Base-by-base conservation (phyloP, 225 moss, liverwort and hornwort genomes). In the Physcomitrellopsis africana region DNA sequence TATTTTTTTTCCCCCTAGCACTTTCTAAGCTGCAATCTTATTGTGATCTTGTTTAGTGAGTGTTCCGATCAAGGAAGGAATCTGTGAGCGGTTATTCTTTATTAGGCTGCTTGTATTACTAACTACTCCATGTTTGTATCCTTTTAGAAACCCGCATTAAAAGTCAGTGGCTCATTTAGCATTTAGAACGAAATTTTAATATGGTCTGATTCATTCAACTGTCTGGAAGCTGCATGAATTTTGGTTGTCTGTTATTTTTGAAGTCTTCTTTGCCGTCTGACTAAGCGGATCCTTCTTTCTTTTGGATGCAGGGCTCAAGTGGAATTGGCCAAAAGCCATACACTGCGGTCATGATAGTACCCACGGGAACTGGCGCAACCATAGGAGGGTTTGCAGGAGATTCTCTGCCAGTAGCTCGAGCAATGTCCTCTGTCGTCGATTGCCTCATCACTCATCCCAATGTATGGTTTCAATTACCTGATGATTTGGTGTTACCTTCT, bases 341-440 rank as follows among this genome's bases (percentile, higher is more conserved):
- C 63, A 96, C 91, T 68, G 92, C 92, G 70, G 85, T 96, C 37
- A 86, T 96, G 96, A 89, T 94, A 61, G 92, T 96, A 11, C 96
- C 96, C 44, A 96, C 94, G 47, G 96, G 96, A 63, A 96, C 94
- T 59, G 96, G 96, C 49, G 91, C 96, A n/a, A 76, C 83, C 68
- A 89, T 96, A 27, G 96, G 96, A 77, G 96, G 96, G 18, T 96
- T 86, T 85, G 94, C 96, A 59, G 94, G 96, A 12, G 96, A 96
- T 72, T 84, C 94, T 49, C 80, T 96, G 63, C 94, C 96, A 37
- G 94, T 96, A 77, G 96, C 92, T 47, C 86, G 93, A 58, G 92
- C 96, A 12, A 84, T 96, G 84, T 87, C 89, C 54, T 89, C 96
- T 27, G 81, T 96, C 72, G 96, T 88, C 42, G 96, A 96, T 77